Conservation (phyloP, 2,329 filamentous ascomycete species). For the Neonectria faginata region DNA sequence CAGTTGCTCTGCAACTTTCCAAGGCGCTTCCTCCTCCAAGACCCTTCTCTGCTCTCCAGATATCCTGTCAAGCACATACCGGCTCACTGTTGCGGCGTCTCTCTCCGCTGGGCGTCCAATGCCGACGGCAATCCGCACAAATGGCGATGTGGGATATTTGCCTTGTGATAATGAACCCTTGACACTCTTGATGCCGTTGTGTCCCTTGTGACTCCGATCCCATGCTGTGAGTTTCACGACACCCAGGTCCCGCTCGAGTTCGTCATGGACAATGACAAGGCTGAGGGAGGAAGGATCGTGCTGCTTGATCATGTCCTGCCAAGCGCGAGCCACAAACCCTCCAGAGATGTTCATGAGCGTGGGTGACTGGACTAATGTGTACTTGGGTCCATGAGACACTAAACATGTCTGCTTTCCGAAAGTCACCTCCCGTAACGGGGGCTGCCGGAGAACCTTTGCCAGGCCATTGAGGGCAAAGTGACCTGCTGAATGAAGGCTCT, state of each 20-base stretch:
- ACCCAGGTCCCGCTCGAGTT: conserved; percentile 80
- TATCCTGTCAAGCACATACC: conserved; percentile 82
- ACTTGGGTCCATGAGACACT: conserved; percentile 62
- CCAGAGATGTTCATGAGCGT: conserved; percentile 89
- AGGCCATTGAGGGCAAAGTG: conserved; percentile 79
- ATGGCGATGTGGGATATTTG: conserved; percentile 56
- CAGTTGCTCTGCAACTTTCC: conserved; percentile 63
- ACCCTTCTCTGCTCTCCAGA: conserved; percentile 60
- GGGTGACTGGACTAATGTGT: conserved; percentile 79
- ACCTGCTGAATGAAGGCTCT: conserved; percentile 88
- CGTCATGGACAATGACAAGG: conserved; percentile 88
- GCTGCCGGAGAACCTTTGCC: conserved; percentile 57
- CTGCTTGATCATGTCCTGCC: conserved; percentile 65
- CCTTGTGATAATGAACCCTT: conserved; percentile 60
- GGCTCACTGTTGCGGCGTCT: conserved; percentile 74
- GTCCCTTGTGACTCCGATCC: conserved; percentile 73
- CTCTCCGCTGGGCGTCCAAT: conserved; percentile 85
- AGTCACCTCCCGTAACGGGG: conserved; percentile 60
- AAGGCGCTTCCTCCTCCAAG: conserved; percentile 65
- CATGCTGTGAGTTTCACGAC: conserved; percentile 74
- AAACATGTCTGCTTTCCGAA: conserved; percentile 65
- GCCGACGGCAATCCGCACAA: conserved; percentile 79
- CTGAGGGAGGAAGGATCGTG: conserved; percentile 52
- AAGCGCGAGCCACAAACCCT: conserved; percentile 73
- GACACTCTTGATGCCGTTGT: conserved; percentile 80